These are phyloP conservation scores for Sclerotiophoma versabilis DNA, from an alignment of 2,329 filamentous ascomycete species.

Conservation along the genomic window DNA sequence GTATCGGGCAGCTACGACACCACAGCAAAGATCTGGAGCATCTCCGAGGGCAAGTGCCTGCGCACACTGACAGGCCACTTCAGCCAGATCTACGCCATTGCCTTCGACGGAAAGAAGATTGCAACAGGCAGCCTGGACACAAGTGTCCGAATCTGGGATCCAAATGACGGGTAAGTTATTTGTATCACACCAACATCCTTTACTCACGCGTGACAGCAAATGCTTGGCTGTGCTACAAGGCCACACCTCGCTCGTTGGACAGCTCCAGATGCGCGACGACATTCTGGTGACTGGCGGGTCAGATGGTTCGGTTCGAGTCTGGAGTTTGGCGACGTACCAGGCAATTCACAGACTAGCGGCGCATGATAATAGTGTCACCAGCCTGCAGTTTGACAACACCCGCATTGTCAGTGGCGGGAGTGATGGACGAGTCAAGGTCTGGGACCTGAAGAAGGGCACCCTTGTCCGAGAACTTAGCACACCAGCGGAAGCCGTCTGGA, in stretches of 20 bases:
- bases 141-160: conserved; percentile 96
- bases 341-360: conserved; percentile 94
- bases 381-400: conserved; percentile 94
- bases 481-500: conserved; percentile 94
- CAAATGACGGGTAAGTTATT: conserved; percentile 75
- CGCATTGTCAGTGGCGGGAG: conserved; percentile 95
- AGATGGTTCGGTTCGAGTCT: conserved; percentile 94
- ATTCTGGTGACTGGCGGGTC: conserved; percentile 95
- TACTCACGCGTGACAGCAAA: conserved; percentile 53
- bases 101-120: conserved; percentile 91
- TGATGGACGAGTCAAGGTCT: conserved; percentile 97
- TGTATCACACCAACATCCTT: conserved; percentile 19
- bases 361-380: conserved; percentile 98
- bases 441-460: conserved; percentile 91
- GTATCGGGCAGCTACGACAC: conserved; percentile 99
- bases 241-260: conserved; percentile 94
- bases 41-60: conserved; percentile 90
- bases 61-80: conserved; percentile 93
- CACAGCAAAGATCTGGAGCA: conserved; percentile 96
- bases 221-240: conserved; percentile 93
- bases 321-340: conserved; percentile 89
- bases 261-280: conserved; percentile 93
- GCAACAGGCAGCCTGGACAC: conserved; percentile 97
- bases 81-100: conserved; percentile 98
- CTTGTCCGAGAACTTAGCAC: conserved; percentile 89